phyloP scores from a whole-genome alignment of 176 grass and related monocot genomes.

The Elaeis guineensis region DNA sequence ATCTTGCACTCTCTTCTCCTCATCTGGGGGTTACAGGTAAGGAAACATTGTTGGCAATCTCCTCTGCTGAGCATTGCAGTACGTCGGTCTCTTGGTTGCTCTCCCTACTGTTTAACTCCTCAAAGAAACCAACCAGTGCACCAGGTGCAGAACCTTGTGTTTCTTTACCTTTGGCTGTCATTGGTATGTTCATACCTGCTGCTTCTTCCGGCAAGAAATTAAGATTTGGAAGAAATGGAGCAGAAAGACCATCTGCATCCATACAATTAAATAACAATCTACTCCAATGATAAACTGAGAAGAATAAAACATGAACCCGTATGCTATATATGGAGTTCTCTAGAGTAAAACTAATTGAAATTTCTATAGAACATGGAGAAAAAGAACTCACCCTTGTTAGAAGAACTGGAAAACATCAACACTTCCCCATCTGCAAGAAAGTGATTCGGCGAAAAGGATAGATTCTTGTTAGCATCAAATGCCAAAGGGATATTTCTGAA shows the following conservation, averaged over 20 bases:
- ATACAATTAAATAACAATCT: no score
- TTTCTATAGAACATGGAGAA: no score
- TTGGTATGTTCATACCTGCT: background rate
- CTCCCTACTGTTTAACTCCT: constrained; percentile 5
- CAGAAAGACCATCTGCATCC: constrained; percentile 14
- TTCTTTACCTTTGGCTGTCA: constrained; percentile 9
- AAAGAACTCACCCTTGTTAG: no score
- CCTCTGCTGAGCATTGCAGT: background rate
- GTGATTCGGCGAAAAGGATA: no score
- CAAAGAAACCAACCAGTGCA: background rate
- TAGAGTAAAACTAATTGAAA: no score
- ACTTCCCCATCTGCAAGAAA: no score
- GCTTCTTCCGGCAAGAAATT: constrained; percentile 25
- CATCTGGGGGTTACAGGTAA: constrained; percentile 3
- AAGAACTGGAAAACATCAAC: no score
- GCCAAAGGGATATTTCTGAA: no score
- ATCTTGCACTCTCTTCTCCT: constrained; percentile 9
- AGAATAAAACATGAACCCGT: no score
- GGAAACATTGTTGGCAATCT: background rate
- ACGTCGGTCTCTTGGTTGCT: constrained; percentile 10
- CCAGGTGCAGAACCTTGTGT: constrained; percentile 10
- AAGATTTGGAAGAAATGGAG: constrained; percentile 18
- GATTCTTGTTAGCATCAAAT: no score
- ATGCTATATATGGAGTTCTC: no score
- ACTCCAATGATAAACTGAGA: no score